These are phyloP conservation scores for Coemansia sp. DNA, from an alignment of 192 early-diverging fungal genomes.

Conservation along the genomic window DNA sequence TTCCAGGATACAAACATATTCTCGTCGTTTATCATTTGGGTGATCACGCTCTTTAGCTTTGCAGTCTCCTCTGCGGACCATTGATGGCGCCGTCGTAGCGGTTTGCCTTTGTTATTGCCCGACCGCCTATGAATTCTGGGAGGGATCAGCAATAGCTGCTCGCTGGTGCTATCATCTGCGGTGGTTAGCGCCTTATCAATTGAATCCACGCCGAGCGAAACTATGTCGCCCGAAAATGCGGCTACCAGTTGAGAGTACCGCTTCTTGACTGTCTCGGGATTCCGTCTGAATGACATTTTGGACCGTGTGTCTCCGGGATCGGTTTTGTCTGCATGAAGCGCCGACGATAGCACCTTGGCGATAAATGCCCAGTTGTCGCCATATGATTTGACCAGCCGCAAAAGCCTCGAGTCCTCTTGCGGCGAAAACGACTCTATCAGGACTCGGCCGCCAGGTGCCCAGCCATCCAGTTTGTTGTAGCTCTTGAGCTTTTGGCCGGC, in stretches of 20 bases:
- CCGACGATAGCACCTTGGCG: slow-evolving; percentile 12
- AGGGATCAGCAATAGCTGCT: background rate
- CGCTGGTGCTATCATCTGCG: too few relatives aligned
- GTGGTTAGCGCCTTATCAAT: too few relatives aligned
- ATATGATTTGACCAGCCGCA: slow-evolving; percentile 15
- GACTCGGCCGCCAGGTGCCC: background rate
- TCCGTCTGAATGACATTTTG: too few relatives aligned
- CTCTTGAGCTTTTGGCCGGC: background rate
- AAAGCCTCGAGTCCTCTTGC: slow-evolving; percentile 16
- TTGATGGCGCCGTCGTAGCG: background rate
- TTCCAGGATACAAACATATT: slow-evolving; percentile 18
- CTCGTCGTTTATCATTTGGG: background rate
- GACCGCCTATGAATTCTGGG: background rate
- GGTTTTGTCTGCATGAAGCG: background rate
- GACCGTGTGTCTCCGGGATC: background rate
- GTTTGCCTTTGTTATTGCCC: background rate
- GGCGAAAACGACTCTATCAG: slow-evolving; percentile 11
- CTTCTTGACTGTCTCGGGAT: background rate
- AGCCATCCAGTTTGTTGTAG: background rate
- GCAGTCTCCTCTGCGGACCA: slow-evolving; percentile 23
- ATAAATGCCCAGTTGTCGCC: slow-evolving; percentile 18
- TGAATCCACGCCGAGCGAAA: too few relatives aligned
- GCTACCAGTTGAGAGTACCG: background rate
- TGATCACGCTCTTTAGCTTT: slow-evolving; percentile 9
- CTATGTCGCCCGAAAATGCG: too few relatives aligned